Evolutionary conservation across 768 basidiomycete species (phyloP).

Genomic region (Austroboletus eburneus): DNA sequence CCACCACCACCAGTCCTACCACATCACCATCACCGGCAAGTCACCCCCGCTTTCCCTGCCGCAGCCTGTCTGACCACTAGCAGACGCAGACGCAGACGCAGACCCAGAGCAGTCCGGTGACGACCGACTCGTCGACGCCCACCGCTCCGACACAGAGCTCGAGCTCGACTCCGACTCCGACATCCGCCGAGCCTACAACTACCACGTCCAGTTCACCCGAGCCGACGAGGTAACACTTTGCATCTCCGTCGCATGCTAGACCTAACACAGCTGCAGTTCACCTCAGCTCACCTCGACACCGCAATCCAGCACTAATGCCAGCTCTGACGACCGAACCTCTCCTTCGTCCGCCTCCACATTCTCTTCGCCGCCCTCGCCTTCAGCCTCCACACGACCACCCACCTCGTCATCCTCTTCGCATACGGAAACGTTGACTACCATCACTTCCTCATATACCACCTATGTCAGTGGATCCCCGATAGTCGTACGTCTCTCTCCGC

Average conservation of each 20-base stretch:
- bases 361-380: not conserved
- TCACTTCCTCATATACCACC: slow-evolving; percentile 21
- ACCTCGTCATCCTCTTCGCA: not conserved
- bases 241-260: not conserved
- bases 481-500: slow-evolving; percentile 12
- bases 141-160: not conserved
- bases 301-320: not conserved
- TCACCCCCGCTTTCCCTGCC: too few relatives aligned
- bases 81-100: not conserved
- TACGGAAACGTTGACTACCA: slow-evolving; percentile 5
- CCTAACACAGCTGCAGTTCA: slow-evolving; percentile 2
- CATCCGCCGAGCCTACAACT: not conserved
- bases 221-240: slow-evolving; percentile 14
- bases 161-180: not conserved
- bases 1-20: too few relatives aligned
- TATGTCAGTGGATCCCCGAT: slow-evolving; percentile 10
- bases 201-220: slow-evolving; percentile 2
- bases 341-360: slow-evolving; percentile 1
- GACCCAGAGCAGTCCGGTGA: not conserved
- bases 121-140: not conserved
- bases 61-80: not conserved
- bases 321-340: slow-evolving; percentile 1
- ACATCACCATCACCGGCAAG: too few relatives aligned
- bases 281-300: slow-evolving; percentile 2
- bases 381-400: slow-evolving; percentile 3